Evolutionary conservation across 1,284 basidiomycete species (phyloP).

Genomic region (Ganoderma sp.): DNA sequence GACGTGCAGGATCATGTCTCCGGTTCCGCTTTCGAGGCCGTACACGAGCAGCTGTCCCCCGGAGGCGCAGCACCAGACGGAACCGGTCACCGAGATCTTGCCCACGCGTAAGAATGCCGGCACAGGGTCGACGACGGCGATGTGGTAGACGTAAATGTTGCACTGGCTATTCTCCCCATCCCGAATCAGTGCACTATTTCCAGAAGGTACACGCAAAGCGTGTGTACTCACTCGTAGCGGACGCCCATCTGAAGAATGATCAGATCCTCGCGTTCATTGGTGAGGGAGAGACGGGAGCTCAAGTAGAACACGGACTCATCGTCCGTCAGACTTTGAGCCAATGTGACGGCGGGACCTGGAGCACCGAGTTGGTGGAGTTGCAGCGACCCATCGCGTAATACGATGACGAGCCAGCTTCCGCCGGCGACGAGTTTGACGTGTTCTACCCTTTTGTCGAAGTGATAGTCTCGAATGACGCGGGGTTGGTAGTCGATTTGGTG

Average conservation of each 20-base stretch:
- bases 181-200: neutral
- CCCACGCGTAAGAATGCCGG: conserved; percentile 26
- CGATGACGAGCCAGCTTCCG: conserved; percentile 28
- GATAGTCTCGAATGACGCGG: conserved; percentile 18
- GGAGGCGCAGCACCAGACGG: conserved; percentile 31
- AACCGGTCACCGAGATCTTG: conserved; percentile 28
- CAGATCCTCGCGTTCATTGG: conserved; percentile 30
- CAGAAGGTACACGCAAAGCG: neutral
- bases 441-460: conserved; percentile 24
- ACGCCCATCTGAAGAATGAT: conserved; percentile 33
- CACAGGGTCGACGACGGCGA: conserved; percentile 24
- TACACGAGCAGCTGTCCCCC: conserved; percentile 28
- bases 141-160: conserved; percentile 32
- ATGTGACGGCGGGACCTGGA: conserved; percentile 22
- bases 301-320: conserved; percentile 33
- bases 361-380: conserved; percentile 29
- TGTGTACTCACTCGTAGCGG: conserved; percentile 28
- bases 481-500: conserved; percentile 26
- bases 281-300: conserved; percentile 29
- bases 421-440: conserved; percentile 30
- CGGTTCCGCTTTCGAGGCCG: conserved; percentile 27
- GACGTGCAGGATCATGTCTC: conserved; percentile 30
- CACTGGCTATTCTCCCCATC: conserved; percentile 22
- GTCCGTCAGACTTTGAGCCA: conserved; percentile 25
- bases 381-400: conserved; percentile 29